phyloP scores from a whole-genome alignment of 1,284 basidiomycete genomes.

The Heterobasidion occidentale region DNA sequence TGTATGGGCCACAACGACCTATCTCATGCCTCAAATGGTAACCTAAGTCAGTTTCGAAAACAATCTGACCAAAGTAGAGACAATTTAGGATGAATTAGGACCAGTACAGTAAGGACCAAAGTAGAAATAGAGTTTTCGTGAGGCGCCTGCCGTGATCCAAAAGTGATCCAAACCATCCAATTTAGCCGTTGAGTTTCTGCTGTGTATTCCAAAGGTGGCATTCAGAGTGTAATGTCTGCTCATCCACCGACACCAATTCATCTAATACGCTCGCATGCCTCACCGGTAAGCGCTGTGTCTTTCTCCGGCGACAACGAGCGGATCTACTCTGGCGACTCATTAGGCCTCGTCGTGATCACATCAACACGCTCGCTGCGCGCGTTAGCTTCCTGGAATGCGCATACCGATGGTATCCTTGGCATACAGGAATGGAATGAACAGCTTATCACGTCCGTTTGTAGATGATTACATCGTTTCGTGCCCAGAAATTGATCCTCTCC shows the following conservation, averaged over 20 bases:
- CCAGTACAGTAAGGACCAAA: too few relatives aligned
- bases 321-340: constrained; percentile 75
- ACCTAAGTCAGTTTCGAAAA: too few relatives aligned
- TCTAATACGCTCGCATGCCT: constrained; percentile 65
- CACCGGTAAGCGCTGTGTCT: constrained; percentile 47
- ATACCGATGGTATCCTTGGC: constrained; percentile 68
- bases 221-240: constrained; percentile 10
- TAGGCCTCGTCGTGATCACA: constrained; percentile 64
- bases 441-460: constrained; percentile 58
- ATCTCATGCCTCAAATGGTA: too few relatives aligned
- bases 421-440: constrained; percentile 62
- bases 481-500: background rate
- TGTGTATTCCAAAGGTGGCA: background rate
- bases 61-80: too few relatives aligned
- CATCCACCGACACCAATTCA: constrained; percentile 57
- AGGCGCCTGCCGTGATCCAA: too few relatives aligned
- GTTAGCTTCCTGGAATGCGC: constrained; percentile 69
- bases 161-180: too few relatives aligned
- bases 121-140: too few relatives aligned
- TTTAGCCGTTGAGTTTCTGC: too few relatives aligned
- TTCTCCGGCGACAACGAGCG: constrained; percentile 66
- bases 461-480: background rate
- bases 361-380: constrained; percentile 68
- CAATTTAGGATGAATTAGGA: too few relatives aligned
- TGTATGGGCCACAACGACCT: too few relatives aligned